Conservation (phyloP, 306 rosid genomes). For the Cotoneaster glaucophyllus region DNA sequence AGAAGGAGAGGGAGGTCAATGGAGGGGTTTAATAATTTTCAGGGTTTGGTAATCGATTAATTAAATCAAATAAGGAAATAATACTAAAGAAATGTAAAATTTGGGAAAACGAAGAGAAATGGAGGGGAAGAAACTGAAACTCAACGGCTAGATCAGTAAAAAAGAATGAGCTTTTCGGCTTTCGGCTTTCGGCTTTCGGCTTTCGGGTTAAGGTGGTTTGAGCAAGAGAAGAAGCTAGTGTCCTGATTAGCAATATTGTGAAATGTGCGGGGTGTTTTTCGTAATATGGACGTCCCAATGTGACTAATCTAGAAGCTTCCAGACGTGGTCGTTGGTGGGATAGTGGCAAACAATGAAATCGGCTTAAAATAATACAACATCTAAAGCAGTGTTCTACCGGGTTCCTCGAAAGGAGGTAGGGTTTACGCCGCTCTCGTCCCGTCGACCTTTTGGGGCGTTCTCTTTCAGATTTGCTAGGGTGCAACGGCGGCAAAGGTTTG, state of each 20-base stretch:
- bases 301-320: not conserved
- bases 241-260: not conserved
- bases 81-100: not conserved
- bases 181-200: no score
- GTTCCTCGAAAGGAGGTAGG: no score
- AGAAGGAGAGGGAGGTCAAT: slow-evolving; percentile 20
- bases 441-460: no score
- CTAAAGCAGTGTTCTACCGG: no score
- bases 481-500: no score
- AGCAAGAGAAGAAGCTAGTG: not conserved
- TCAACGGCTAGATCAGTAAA: slow-evolving; percentile 17
- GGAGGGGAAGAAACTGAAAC: slow-evolving; percentile 19
- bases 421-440: no score
- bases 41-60: not conserved
- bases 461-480: no score
- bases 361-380: no score
- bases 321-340: not conserved
- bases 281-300: no score
- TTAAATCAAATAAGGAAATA: not conserved
- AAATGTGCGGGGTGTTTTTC: not conserved
- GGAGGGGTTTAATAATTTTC: not conserved
- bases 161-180: no score
- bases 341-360: not conserved
- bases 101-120: not conserved
- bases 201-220: not conserved